Conservation (phyloP, 805 yeast species). For the Ogataea naganishii region DNA sequence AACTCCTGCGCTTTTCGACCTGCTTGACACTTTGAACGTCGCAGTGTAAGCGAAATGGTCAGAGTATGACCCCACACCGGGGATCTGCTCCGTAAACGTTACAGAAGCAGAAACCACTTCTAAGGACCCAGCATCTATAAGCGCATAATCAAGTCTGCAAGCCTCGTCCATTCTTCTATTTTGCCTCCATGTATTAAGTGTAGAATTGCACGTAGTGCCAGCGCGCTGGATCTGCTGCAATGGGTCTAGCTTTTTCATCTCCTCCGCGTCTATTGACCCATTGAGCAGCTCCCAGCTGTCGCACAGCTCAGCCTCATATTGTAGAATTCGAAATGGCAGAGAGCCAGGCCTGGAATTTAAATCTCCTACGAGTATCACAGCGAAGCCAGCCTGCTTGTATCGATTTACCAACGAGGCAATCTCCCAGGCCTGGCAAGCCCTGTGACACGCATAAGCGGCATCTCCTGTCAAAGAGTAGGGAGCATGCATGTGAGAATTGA, state of each 20-base stretch:
- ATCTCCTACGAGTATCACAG: constrained; percentile 88
- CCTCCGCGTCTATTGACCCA: constrained; percentile 34
- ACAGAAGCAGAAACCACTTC: constrained; percentile 57
- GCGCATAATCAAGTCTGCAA: constrained; percentile 82
- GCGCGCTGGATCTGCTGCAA: constrained; percentile 58
- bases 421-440: constrained; percentile 97
- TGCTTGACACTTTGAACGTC: constrained; percentile 24
- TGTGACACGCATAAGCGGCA: constrained; percentile 81
- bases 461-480: constrained; percentile 82
- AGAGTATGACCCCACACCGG: constrained; percentile 67
- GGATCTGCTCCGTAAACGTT: constrained; percentile 60
- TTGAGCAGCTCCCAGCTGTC: constrained; percentile 79
- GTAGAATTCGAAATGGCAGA: constrained; percentile 67
- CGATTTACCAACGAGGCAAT: constrained; percentile 57
- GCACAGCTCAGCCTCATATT: constrained; percentile 53
- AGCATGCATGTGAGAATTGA: constrained; percentile 96
- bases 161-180: constrained; percentile 55
- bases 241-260: constrained; percentile 39
- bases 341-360: constrained; percentile 85
- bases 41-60: constrained; percentile 86
- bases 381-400: constrained; percentile 66
- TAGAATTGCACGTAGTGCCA: constrained; percentile 88
- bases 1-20: background rate
- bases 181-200: constrained; percentile 78
- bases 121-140: constrained; percentile 52